Conservation (phyloP, 495 filamentous ascomycete species). For the Podospora conica region DNA sequence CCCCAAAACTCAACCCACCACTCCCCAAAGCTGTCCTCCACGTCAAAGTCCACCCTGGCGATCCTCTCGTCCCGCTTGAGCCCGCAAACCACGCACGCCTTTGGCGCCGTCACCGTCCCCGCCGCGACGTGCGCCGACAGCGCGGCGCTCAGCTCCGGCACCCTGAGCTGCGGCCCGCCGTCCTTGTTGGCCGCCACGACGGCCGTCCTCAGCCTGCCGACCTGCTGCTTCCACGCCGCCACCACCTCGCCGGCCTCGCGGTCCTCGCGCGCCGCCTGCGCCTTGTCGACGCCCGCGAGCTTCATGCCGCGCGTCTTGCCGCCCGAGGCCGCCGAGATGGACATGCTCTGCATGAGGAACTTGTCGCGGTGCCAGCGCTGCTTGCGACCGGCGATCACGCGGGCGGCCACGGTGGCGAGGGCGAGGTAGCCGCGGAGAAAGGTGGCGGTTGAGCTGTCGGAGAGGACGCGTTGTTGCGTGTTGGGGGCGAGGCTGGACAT, state of each 20-base stretch:
- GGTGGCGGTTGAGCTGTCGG: slow-evolving; percentile 46
- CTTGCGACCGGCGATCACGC: slow-evolving; percentile 79
- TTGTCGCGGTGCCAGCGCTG: slow-evolving; percentile 85
- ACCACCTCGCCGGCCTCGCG: slow-evolving; percentile 78
- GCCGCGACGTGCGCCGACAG: slow-evolving; percentile 55
- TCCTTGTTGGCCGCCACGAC: slow-evolving; percentile 47
- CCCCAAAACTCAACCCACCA: slow-evolving; percentile 95
- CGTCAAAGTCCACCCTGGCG: slow-evolving; percentile 62
- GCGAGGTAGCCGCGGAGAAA: slow-evolving; percentile 51
- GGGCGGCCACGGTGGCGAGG: slow-evolving; percentile 61
- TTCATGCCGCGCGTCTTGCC: slow-evolving; percentile 71
- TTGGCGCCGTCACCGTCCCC: slow-evolving; percentile 61
- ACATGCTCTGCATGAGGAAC: slow-evolving; percentile 80
- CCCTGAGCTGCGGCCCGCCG: slow-evolving; percentile 32
- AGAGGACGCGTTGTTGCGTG: slow-evolving; percentile 51
- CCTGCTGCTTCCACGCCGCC: slow-evolving; percentile 60
- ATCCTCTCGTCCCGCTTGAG: slow-evolving; percentile 82
- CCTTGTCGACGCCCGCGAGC: slow-evolving; percentile 70
- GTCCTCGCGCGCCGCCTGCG: slow-evolving; percentile 75
- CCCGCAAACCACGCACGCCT: slow-evolving; percentile 83
- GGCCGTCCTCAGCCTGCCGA: slow-evolving; percentile 56
- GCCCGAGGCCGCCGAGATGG: slow-evolving; percentile 62
- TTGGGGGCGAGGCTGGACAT: slow-evolving; percentile 46
- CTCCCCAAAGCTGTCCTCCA: slow-evolving; percentile 87
- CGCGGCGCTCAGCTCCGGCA: slow-evolving; percentile 64